These are phyloP conservation scores for Fusarium fujikuroi DNA, from an alignment of 2,329 filamentous ascomycete genomes.

Conservation along the genomic window DNA sequence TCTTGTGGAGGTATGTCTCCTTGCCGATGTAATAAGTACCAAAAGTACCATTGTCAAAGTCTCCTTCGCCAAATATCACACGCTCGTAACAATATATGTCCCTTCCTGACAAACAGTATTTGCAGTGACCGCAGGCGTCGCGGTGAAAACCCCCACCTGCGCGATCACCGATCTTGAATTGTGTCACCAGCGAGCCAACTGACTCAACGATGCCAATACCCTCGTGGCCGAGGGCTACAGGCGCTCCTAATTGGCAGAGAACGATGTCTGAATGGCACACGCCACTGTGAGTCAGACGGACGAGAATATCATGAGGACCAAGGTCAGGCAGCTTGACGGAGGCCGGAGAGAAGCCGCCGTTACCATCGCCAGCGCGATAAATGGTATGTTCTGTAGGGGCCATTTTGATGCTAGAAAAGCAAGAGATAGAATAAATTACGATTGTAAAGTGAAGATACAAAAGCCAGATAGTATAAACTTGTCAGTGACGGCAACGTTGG, in stretches of 20 bases:
- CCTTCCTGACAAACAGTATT: neutral
- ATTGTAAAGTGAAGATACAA: accelerated
- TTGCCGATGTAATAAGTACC: constrained; percentile 6
- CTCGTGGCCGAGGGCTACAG: constrained; percentile 5
- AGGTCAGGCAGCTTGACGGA: neutral
- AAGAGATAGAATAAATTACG: accelerated
- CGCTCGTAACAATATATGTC: constrained; percentile 14
- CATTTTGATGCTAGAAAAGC: neutral
- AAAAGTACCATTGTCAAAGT: constrained; percentile 3
- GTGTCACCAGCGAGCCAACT: neutral
- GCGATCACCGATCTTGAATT: constrained; percentile 1
- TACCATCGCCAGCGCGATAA: neutral
- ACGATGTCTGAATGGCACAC: constrained; percentile 10
- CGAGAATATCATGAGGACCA: neutral
- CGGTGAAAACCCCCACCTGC: constrained; percentile 15
- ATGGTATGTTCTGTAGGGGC: neutral
- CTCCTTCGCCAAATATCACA: neutral
- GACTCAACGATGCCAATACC: neutral
- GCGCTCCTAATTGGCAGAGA: neutral
- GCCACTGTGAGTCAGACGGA: constrained; percentile 5
- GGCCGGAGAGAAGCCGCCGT: neutral
- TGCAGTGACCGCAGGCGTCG: constrained; percentile 2
- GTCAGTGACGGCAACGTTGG: neutral
- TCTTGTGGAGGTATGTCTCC: constrained; percentile 9
- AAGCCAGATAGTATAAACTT: accelerated